Percentiles rank a stretch among this genome's conserved stretches.
These are phyloP conservation scores for Xylaria palmicola DNA, from an alignment of 495 filamentous ascomycete genomes.

Conservation along the genomic window DNA sequence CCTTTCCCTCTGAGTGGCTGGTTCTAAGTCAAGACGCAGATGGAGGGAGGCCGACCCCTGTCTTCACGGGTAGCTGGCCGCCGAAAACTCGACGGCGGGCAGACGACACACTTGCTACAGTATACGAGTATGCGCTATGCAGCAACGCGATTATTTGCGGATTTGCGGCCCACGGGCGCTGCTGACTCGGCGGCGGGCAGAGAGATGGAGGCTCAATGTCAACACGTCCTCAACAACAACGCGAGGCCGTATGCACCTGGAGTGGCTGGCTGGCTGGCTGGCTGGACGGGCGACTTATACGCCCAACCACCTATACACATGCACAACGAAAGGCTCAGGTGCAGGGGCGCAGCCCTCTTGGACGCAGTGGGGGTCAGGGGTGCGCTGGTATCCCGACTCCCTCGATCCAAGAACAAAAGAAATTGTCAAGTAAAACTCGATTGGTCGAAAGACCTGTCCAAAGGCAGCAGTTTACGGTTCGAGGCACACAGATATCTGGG, in stretches of 20 bases:
- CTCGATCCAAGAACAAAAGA: background rate
- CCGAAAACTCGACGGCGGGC: constrained; percentile 2
- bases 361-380: constrained; percentile 2
- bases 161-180: too few species aligned
- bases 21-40: background rate
- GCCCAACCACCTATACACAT: constrained; percentile 19
- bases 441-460: background rate
- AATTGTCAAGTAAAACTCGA: constrained; percentile 1
- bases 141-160: background rate
- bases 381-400: background rate
- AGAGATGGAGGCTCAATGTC: background rate
- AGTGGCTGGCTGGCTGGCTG: background rate
- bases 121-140: constrained; percentile 12
- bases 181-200: background rate
- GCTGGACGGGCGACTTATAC: constrained; percentile 4
- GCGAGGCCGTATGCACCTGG: constrained; percentile 1
- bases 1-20: background rate
- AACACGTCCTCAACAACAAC: background rate
- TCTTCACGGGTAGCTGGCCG: background rate
- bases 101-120: constrained; percentile 13
- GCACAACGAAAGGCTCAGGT: constrained; percentile 14
- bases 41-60: background rate
- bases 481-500: background rate
- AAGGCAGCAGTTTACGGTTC: background rate
- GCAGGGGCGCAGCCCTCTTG: constrained; percentile 15